These are phyloP conservation scores for Xylaria digitata DNA, from an alignment of 2,329 filamentous ascomycete genomes.

Conservation along the genomic window DNA sequence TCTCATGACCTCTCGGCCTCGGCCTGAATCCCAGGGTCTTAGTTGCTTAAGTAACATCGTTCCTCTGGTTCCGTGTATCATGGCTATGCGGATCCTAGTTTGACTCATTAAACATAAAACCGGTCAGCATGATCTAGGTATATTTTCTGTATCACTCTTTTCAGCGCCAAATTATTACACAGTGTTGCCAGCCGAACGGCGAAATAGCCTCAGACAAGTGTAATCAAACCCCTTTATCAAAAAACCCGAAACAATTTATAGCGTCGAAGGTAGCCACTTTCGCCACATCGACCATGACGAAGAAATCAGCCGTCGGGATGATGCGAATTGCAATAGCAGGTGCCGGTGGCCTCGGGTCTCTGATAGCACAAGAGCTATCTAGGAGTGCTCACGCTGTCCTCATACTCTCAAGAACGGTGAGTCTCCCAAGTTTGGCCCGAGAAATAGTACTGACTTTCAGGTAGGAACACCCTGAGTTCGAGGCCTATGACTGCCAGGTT, in stretches of 20 bases:
- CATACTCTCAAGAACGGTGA: slow-evolving; percentile 74
- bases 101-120: slow-evolving; percentile 42
- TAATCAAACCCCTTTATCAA: slow-evolving; percentile 31
- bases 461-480: slow-evolving; percentile 66
- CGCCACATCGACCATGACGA: slow-evolving; percentile 42
- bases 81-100: slow-evolving; percentile 41
- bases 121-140: slow-evolving; percentile 41
- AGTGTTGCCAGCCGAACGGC: slow-evolving; percentile 34
- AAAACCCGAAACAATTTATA: slow-evolving; percentile 31
- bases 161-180: slow-evolving; percentile 40
- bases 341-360: slow-evolving; percentile 67
- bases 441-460: slow-evolving; percentile 34
- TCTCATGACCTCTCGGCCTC: slow-evolving; percentile 37
- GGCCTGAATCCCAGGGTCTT: slow-evolving; percentile 40
- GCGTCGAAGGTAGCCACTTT: slow-evolving; percentile 19
- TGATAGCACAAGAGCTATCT: slow-evolving; percentile 69
- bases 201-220: slow-evolving; percentile 26
- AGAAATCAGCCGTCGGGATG: slow-evolving; percentile 51
- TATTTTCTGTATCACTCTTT: slow-evolving; percentile 39
- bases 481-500: slow-evolving; percentile 71
- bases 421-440: slow-evolving; percentile 35
- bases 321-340: slow-evolving; percentile 73
- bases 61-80: slow-evolving; percentile 30
- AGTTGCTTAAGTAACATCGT: slow-evolving; percentile 43
- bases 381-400: slow-evolving; percentile 75